Evolutionary conservation across 2,329 filamentous ascomycete species (phyloP).

Genomic region (Fusarium redolens): DNA sequence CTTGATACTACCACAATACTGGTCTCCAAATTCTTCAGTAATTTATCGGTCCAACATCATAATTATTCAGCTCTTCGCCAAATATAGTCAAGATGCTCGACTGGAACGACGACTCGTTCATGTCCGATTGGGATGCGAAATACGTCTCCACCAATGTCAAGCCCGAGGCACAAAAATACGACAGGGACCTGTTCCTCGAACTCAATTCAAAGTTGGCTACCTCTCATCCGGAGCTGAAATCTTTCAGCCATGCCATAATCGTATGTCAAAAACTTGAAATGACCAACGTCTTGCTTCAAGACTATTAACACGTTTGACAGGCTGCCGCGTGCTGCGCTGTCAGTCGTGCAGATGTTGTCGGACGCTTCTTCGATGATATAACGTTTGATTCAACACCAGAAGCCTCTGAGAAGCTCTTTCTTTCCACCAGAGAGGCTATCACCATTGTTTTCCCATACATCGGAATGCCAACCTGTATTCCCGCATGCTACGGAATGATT

Average conservation of each 20-base stretch:
- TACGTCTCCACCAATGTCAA: conserved; percentile 32
- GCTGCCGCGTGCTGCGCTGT: conserved; percentile 29
- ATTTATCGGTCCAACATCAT: background rate
- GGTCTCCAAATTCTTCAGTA: background rate
- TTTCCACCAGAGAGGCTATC: conserved; percentile 24
- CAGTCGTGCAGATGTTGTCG: conserved; percentile 28
- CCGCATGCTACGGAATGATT: conserved; percentile 37
- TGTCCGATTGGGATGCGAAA: conserved; percentile 29
- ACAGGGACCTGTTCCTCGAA: conserved; percentile 8
- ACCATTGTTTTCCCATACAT: conserved; percentile 29
- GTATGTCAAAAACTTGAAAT: background rate
- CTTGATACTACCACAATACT: background rate
- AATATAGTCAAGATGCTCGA: conserved; percentile 14
- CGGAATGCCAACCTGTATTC: conserved; percentile 32
- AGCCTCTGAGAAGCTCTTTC: conserved; percentile 15
- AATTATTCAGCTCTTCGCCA: background rate
- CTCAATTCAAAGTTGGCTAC: conserved; percentile 5
- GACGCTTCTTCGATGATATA: conserved; percentile 24
- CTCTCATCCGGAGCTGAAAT: conserved; percentile 1
- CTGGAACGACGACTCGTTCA: conserved; percentile 22
- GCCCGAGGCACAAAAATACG: conserved; percentile 8
- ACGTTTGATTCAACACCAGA: conserved; percentile 16
- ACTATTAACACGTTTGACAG: background rate
- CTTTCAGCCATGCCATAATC: conserved; percentile 17
- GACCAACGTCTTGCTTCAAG: rapidly evolving